A percentile compares a stretch with the other conserved stretches of the same genome.
phyloP scores from a whole-genome alignment of 1,284 basidiomycete species.

The Crucibulum cyathiforme region DNA sequence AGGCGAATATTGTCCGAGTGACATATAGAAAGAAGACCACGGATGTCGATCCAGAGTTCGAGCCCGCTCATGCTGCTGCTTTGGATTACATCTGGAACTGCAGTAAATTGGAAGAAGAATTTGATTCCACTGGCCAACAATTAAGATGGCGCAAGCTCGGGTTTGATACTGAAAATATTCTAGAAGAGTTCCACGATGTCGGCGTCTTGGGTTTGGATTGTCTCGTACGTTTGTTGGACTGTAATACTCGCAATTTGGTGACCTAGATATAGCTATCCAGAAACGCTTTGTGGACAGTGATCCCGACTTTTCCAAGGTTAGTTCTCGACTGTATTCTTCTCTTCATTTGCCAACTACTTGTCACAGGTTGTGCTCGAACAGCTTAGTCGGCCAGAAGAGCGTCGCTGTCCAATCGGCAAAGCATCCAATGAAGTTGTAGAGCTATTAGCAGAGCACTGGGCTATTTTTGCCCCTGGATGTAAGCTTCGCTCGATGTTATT shows the following conservation, averaged over 20 bases:
- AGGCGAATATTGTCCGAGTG: slow-evolving; percentile 85
- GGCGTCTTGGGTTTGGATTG: slow-evolving; percentile 89
- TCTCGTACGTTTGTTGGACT: slow-evolving; percentile 56
- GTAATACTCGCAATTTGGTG: background rate
- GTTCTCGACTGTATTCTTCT: slow-evolving; percentile 10
- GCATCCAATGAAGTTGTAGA: slow-evolving; percentile 90
- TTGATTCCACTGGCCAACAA: slow-evolving; percentile 51
- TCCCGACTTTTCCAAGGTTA: slow-evolving; percentile 83
- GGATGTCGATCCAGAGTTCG: slow-evolving; percentile 72
- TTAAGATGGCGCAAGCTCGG: slow-evolving; percentile 84
- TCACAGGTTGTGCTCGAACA: slow-evolving; percentile 83
- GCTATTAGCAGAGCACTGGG: slow-evolving; percentile 87
- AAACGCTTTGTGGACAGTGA: slow-evolving; percentile 76
- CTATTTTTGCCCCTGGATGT: slow-evolving; percentile 81
- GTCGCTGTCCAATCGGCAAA: slow-evolving; percentile 86
- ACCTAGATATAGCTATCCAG: slow-evolving; percentile 37
- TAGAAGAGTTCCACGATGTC: slow-evolving; percentile 82
- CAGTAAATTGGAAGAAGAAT: slow-evolving; percentile 62
- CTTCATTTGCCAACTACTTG: slow-evolving; percentile 6
- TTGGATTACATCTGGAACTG: slow-evolving; percentile 77
- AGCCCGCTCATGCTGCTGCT: slow-evolving; percentile 65
- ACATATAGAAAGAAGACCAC: slow-evolving; percentile 83
- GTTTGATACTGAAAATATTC: slow-evolving; percentile 80
- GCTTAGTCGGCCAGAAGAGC: slow-evolving; percentile 75
- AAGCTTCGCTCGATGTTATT: slow-evolving; percentile 29